These are phyloP conservation scores for Sporothrix dimorphospora DNA, from an alignment of 2,329 filamentous ascomycete genomes.

Conservation along the genomic window DNA sequence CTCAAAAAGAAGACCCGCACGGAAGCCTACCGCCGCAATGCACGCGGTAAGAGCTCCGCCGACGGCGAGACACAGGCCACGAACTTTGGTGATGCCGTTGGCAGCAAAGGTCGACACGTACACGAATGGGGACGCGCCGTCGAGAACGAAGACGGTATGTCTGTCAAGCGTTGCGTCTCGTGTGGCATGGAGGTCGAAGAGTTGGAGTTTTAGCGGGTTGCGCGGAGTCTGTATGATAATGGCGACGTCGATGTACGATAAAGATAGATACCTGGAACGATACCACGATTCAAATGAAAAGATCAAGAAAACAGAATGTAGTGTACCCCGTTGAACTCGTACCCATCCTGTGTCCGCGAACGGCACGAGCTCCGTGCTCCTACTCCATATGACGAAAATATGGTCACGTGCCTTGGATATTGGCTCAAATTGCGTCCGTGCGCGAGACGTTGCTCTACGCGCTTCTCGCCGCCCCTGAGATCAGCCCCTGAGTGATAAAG, in stretches of 20 bases:
- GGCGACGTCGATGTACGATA: not conserved
- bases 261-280: not conserved
- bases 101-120: slow-evolving; percentile 71
- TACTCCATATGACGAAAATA: not conserved
- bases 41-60: slow-evolving; percentile 48
- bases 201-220: slow-evolving; percentile 61
- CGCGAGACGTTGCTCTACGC: not conserved
- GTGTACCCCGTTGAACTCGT: too few relatives aligned
- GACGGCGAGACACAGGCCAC: slow-evolving; percentile 48
- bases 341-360: too few relatives aligned
- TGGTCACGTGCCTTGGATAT: slow-evolving; percentile 24
- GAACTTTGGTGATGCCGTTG: slow-evolving; percentile 77
- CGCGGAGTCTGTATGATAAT: not conserved
- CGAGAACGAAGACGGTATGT: slow-evolving; percentile 71
- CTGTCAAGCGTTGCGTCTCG: slow-evolving; percentile 75
- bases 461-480: slow-evolving; percentile 30
- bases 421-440: not conserved
- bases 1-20: slow-evolving; percentile 92
- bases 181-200: slow-evolving; percentile 82
- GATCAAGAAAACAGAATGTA: not conserved
- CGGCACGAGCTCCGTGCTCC: too few relatives aligned
- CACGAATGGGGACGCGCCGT: slow-evolving; percentile 83
- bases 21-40: slow-evolving; percentile 80
- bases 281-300: not conserved
- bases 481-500: slow-evolving; percentile 28